A percentile compares a stretch with the other conserved stretches of the same genome.
Conservation (phyloP, 2,329 filamentous ascomycete species). For the Hirsutella minnesotensis region DNA sequence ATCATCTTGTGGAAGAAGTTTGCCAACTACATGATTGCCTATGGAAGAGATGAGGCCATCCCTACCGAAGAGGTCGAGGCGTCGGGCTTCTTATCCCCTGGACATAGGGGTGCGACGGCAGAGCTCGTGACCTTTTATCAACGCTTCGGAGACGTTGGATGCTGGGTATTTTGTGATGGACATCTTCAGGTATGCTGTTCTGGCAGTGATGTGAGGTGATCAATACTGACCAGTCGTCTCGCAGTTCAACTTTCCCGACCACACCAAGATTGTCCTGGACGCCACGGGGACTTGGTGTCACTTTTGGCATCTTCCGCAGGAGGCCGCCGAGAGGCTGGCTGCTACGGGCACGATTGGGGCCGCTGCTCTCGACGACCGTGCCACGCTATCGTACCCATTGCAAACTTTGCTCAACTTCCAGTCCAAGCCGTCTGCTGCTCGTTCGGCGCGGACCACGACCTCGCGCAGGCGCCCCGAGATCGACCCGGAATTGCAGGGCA, state of each 20-base stretch:
- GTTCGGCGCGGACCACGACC: conserved; percentile 30
- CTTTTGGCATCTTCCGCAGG: conserved; percentile 64
- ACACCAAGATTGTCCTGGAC: conserved; percentile 74
- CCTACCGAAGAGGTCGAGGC: conserved; percentile 32
- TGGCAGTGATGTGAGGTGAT: background rate
- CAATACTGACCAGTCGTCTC: background rate
- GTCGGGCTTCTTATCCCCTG: conserved; percentile 26
- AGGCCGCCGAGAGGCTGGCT: conserved; percentile 54
- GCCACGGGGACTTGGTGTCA: conserved; percentile 63
- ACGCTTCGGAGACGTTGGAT: conserved; percentile 66
- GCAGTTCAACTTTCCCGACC: conserved; percentile 78
- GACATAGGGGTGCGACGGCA: conserved; percentile 24
- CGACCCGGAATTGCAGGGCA: conserved; percentile 45
- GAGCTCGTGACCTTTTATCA: conserved; percentile 72
- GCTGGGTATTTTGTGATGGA: conserved; percentile 72
- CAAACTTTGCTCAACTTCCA: conserved; percentile 63
- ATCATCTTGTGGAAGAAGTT: conserved; percentile 63
- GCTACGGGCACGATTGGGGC: conserved; percentile 55
- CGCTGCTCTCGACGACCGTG: conserved; percentile 57
- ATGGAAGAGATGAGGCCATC: conserved; percentile 57
- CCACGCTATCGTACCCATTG: conserved; percentile 59
- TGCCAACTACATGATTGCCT: conserved; percentile 62
- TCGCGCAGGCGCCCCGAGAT: conserved; percentile 48
- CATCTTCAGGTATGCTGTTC: conserved; percentile 51
- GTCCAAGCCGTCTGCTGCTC: conserved; percentile 28